phyloP scores from a whole-genome alignment of 768 basidiomycete genomes.

The Lactarius hatsudake region DNA sequence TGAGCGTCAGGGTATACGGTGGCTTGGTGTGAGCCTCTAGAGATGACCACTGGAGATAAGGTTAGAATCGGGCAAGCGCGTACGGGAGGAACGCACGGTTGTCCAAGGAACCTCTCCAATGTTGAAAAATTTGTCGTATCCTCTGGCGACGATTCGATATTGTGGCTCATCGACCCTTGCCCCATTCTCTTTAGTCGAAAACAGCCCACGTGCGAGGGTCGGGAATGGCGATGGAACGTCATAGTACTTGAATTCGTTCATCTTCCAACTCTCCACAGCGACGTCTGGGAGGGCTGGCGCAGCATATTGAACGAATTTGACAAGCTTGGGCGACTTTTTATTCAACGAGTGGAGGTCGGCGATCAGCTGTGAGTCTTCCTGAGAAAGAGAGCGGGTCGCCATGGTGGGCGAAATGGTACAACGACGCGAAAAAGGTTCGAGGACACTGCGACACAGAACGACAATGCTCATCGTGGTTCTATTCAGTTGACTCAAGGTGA shows the following conservation, averaged over 20 bases:
- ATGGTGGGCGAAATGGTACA: conserved; percentile 21
- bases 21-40: conserved; percentile 66
- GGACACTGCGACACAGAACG: neutral
- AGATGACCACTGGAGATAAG: conserved; percentile 60
- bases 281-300: conserved; percentile 57
- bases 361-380: conserved; percentile 60
- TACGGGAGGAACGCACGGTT: conserved; percentile 54
- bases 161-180: conserved; percentile 36
- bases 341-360: conserved; percentile 51
- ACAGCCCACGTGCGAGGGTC: conserved; percentile 90
- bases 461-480: neutral
- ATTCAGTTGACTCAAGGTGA: neutral
- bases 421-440: neutral
- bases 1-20: conserved; percentile 85
- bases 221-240: conserved; percentile 89
- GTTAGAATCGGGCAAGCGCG: neutral
- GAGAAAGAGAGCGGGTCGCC: conserved; percentile 29
- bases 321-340: conserved; percentile 58
- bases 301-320: conserved; percentile 53
- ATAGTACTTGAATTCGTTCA: conserved; percentile 96
- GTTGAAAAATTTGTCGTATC: conserved; percentile 99
- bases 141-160: conserved; percentile 75
- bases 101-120: conserved; percentile 97
- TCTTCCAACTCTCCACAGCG: conserved; percentile 85
- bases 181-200: conserved; percentile 53